Evolutionary conservation across 1,139 yeast species (phyloP), one percentile per base, ranked within the genome.

Genomic region (Geotrichum carabidarum): DNA sequence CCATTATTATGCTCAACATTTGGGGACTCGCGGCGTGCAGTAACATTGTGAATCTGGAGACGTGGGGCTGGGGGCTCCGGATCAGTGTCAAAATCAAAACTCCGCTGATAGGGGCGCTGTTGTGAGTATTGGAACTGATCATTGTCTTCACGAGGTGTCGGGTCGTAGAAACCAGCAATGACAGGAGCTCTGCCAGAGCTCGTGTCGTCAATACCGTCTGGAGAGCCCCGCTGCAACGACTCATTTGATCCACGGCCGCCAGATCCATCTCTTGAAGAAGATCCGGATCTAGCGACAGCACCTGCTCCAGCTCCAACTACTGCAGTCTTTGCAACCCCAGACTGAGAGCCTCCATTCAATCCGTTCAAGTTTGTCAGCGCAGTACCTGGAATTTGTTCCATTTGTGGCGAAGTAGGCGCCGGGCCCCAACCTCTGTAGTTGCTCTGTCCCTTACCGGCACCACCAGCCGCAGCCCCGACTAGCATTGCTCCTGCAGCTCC

Each of bases 361-460:
- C 42, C 49, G 22, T 15, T n/a, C 41, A 45, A 9, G 18, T 35
- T 31, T 15, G 41, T 15, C 18, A 45, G 15, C 9, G 49, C 11
- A 30, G 47, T 47, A 8, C 42, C 36, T 4, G 52, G 51, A 14
- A 53, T 11, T 11, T 53, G 56, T 31, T 53, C 56, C 56, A 53
- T 53, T 22, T 53, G 53, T 4, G 56, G 50, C 12, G 50, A 51
- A 8, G 51, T 48, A 2, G 58, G 58, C 17, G 56, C 50, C 3
- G 58, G 58, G 8, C 58, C 58, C 58, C 58, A 56, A 27, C 58
- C 58, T 34, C 58, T 41, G 44, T 56, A 56, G 41, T 56, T 55
- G 32, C 44, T 55, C 27, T 35, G 34, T n/a, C 18, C 9, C 8
- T 17, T 30, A 8, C 18, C 37, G 8, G 38, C 38, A 7, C 46